Percentiles rank a stretch among this genome's conserved stretches.
Conservation (phyloP, 768 basidiomycete genomes). For the Xerocomellus chrysenteron region DNA sequence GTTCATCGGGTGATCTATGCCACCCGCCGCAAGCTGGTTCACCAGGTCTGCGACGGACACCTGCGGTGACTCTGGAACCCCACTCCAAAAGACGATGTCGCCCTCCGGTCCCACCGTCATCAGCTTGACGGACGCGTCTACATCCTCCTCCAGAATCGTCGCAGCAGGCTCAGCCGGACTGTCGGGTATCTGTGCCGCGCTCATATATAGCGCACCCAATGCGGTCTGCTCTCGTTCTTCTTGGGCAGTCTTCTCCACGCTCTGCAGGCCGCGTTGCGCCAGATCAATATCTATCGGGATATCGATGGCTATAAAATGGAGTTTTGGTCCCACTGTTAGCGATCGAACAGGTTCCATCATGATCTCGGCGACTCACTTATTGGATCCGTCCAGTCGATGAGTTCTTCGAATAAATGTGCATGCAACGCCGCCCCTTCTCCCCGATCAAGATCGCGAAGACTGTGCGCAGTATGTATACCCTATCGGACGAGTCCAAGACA, state of each 20-base stretch:
- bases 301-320: constrained; percentile 50
- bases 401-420: constrained; percentile 80
- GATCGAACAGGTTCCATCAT: constrained; percentile 17
- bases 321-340: constrained; percentile 17
- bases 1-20: constrained; percentile 40
- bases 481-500: constrained; percentile 43
- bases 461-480: constrained; percentile 71
- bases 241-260: constrained; percentile 67
- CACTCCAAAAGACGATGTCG: constrained; percentile 65
- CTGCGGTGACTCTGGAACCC: constrained; percentile 25
- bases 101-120: constrained; percentile 74
- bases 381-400: constrained; percentile 84
- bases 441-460: constrained; percentile 82
- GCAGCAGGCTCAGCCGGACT: constrained; percentile 67
- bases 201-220: constrained; percentile 73
- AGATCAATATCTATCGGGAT: constrained; percentile 57
- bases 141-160: constrained; percentile 65
- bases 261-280: constrained; percentile 59
- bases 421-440: constrained; percentile 86
- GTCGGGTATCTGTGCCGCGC: constrained; percentile 69
- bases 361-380: constrained; percentile 53
- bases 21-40: constrained; percentile 55
- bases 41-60: constrained; percentile 70
- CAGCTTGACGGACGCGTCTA: constrained; percentile 55
- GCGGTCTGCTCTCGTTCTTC: constrained; percentile 79